Conservation (phyloP, 2,329 filamentous ascomycete species). For the Myriosclerotinia scirpicola region DNA sequence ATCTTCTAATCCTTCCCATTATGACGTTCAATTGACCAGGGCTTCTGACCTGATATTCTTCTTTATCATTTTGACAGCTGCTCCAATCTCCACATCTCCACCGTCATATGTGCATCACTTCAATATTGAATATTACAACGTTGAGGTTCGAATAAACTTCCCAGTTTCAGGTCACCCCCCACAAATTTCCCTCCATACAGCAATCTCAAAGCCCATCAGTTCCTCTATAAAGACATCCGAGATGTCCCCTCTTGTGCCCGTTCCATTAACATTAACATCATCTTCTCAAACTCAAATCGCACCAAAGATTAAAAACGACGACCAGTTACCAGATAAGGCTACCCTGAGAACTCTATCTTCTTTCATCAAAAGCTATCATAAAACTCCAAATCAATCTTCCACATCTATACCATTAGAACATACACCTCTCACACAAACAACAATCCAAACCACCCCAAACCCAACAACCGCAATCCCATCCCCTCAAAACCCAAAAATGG, state of each 20-base stretch:
- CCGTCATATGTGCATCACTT: constrained; percentile 14
- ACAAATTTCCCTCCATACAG: neutral
- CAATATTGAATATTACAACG: neutral
- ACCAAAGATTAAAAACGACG: neutral
- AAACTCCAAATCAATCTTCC: neutral
- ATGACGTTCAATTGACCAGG: constrained; percentile 8
- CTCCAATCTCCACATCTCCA: neutral
- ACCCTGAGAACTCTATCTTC: constrained; percentile 18
- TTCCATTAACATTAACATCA: neutral
- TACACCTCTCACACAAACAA: neutral
- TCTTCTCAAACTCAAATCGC: constrained; percentile 3
- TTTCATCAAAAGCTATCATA: constrained; percentile 11
- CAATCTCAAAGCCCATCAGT: neutral
- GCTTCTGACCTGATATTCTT: neutral
- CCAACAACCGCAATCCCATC: neutral
- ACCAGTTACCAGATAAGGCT: constrained; percentile 7
- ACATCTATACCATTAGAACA: neutral
- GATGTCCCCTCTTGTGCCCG: neutral
- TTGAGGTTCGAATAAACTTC: neutral
- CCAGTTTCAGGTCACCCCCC: neutral
- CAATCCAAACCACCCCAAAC: neutral
- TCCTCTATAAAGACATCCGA: constrained; percentile 8
- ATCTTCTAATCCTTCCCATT: neutral
- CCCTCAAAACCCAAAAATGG: constrained; percentile 1
- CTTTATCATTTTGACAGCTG: neutral